A percentile compares a stretch with the other conserved stretches of the same genome.
These are phyloP conservation scores for Cupressus sempervirens DNA, from an alignment of 75 land plant genomes.

Conservation along the genomic window DNA sequence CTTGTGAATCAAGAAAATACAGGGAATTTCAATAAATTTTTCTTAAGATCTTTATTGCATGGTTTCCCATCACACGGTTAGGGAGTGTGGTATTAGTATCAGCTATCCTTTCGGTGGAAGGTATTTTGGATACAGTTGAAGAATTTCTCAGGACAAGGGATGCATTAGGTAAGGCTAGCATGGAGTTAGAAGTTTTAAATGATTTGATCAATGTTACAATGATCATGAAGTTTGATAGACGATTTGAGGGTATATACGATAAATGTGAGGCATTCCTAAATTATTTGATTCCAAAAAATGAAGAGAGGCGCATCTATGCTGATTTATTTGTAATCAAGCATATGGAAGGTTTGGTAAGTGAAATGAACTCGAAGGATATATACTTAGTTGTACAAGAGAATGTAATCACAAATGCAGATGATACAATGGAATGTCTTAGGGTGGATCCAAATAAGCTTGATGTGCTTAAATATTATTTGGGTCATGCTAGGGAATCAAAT, in stretches of 20 bases:
- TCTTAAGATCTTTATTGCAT: conserved; percentile 56
- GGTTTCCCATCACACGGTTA: conserved; percentile 68
- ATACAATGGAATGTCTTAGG: conserved; percentile 43
- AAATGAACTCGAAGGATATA: conserved; percentile 19
- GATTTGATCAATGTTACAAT: conserved; percentile 52
- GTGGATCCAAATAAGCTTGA: conserved; percentile 40
- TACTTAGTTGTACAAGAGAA: conserved; percentile 41
- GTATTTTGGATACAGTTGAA: conserved; percentile 42
- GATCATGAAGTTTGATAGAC: conserved; percentile 49
- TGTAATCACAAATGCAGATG: conserved; percentile 44
- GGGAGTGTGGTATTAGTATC: conserved; percentile 66
- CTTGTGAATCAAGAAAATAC: conserved; percentile 23
- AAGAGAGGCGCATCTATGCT: conserved; percentile 26
- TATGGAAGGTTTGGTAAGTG: conserved; percentile 49
- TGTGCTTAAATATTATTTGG: conserved; percentile 45
- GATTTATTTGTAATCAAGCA: conserved; percentile 55
- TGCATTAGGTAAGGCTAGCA: conserved; percentile 15
- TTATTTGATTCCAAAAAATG: conserved; percentile 33
- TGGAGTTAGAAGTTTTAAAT: conserved; percentile 24
- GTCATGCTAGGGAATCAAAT: conserved; percentile 15
- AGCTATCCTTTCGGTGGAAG: conserved; percentile 43
- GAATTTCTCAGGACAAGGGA: conserved; percentile 30
- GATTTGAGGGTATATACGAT: conserved; percentile 50
- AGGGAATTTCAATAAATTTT: conserved; percentile 23
- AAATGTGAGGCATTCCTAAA: conserved; percentile 50